Evolutionary conservation across 208 protist species (phyloP), one percentile per base, ranked within the genome.

Genomic region (Crithidia acanthocephali): DNA sequence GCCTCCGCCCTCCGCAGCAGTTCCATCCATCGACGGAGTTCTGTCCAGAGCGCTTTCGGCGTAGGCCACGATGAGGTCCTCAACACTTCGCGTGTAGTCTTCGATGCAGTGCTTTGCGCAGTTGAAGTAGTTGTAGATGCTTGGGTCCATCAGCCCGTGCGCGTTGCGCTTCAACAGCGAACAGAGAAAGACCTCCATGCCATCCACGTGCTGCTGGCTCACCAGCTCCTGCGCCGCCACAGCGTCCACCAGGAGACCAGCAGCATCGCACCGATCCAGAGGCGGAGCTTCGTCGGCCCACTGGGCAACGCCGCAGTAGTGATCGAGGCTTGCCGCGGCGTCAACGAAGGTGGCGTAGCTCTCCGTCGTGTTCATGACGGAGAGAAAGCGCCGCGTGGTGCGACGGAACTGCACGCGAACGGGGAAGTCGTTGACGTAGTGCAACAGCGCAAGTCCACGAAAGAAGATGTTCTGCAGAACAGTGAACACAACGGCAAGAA

Each of bases 351-450:
- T 87, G 2, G 73, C 27, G 55, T 84, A 76, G 63, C 37, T 74
- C 22, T 86, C 82, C 11, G 85, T 86, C 15, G 85, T 84, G 69
- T 84, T 81, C 79, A 87, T 85, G 15, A 87, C 79, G n/a, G 72
- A 53, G 20, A 84, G 56, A 63, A 76, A 91, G n/a, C 82, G 73
- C 52, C 64, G 32, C 20, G 79, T 81, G 16, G 81, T 90, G 51
- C 81, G 79, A 3, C 44, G 37, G 15, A 61, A 73, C 48, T 90
- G 81, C 40, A 76, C 47, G 22, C 81, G 65, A 27, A 61, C 55
- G 0, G 81, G 65, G 53, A 81, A 85, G 20, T 64, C 57, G 63
- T 75, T 70, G 18, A 81, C n/a, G 58, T 72, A 84, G 22, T 40
- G 62, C 5, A 78, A 25, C 25, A 59, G 2, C 32, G 62, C 48